A percentile compares a stretch with the other conserved stretches of the same genome.
Evolutionary conservation across 78 protist species (phyloP).

Genomic region (Anaeramoeba flamelloides): DNA sequence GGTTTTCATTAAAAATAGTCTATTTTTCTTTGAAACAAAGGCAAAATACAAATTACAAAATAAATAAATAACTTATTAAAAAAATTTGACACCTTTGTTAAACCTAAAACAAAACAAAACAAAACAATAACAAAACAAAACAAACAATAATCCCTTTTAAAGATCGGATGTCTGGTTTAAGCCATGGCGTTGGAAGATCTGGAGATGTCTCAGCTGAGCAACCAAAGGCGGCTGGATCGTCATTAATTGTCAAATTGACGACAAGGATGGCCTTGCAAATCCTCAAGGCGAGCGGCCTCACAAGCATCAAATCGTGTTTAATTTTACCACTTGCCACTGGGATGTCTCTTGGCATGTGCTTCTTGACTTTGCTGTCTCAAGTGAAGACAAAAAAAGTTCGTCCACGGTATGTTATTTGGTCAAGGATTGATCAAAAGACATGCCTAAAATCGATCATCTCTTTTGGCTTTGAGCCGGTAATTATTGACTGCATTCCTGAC

Average conservation of each 20-base stretch:
- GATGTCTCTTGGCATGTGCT: slow-evolving; percentile 62
- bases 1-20: not conserved
- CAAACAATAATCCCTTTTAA: not conserved
- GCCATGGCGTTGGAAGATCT: slow-evolving; percentile 92
- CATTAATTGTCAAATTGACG: slow-evolving; percentile 57
- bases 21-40: not conserved
- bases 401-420: slow-evolving; percentile 63
- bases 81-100: not conserved
- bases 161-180: slow-evolving; percentile 10
- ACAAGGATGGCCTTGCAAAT: slow-evolving; percentile 44
- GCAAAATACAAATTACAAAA: not conserved
- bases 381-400: not conserved
- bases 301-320: slow-evolving; percentile 12
- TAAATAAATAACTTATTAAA: not conserved
- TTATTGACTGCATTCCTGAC: slow-evolving; percentile 31
- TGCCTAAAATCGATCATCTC: slow-evolving; percentile 78
- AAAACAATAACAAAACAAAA: not conserved
- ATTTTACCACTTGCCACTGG: slow-evolving; percentile 90
- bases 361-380: slow-evolving; percentile 56
- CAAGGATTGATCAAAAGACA: slow-evolving; percentile 95
- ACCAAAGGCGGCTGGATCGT: slow-evolving; percentile 99
- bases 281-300: slow-evolving; percentile 18
- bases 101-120: not conserved
- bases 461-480: slow-evolving; percentile 55
- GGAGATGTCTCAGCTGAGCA: slow-evolving; percentile 88